Evolutionary conservation across 148 eudicot genomes (phyloP).

Genomic region (Rhododendron griersonianum): DNA sequence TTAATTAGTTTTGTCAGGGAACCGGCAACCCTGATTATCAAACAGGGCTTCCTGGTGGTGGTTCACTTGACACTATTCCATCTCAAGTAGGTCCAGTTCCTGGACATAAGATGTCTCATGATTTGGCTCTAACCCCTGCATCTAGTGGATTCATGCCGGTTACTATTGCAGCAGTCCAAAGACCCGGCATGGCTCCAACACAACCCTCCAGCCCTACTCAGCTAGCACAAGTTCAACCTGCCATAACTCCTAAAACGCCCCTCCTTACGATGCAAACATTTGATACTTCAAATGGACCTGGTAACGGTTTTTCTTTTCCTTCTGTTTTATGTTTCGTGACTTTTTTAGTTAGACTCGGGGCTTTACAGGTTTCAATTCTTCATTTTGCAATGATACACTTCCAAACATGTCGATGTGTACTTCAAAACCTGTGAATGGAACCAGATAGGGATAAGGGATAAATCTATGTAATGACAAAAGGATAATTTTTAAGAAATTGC

Average conservation of each 20-base stretch:
- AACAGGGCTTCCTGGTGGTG: too few species aligned
- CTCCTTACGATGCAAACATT: slow-evolving; percentile 87
- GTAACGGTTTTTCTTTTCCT: slow-evolving; percentile 30
- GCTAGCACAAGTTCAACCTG: slow-evolving; percentile 41
- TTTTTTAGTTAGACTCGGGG: neutral
- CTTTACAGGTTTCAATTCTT: neutral
- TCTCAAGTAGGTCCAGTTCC: slow-evolving; percentile 41
- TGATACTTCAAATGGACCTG: slow-evolving; percentile 86
- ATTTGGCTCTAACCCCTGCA: too few species aligned
- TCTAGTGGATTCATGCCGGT: slow-evolving; percentile 65
- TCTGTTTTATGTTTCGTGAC: neutral
- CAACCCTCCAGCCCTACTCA: slow-evolving; percentile 79
- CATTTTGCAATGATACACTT: neutral
- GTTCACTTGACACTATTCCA: too few species aligned
- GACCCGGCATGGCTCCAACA: slow-evolving; percentile 58
- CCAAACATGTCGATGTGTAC: neutral
- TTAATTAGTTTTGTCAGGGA: too few species aligned
- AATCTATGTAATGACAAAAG: neutral
- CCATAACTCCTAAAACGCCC: slow-evolving; percentile 69
- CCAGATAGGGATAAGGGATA: neutral
- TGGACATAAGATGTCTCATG: slow-evolving; percentile 49
- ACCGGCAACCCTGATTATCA: too few species aligned
- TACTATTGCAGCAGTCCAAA: slow-evolving; percentile 48
- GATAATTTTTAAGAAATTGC: neutral
- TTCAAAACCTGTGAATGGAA: neutral